phyloP scores from a whole-genome alignment of 2,329 filamentous ascomycete genomes.

The Diaporthe sp. region DNA sequence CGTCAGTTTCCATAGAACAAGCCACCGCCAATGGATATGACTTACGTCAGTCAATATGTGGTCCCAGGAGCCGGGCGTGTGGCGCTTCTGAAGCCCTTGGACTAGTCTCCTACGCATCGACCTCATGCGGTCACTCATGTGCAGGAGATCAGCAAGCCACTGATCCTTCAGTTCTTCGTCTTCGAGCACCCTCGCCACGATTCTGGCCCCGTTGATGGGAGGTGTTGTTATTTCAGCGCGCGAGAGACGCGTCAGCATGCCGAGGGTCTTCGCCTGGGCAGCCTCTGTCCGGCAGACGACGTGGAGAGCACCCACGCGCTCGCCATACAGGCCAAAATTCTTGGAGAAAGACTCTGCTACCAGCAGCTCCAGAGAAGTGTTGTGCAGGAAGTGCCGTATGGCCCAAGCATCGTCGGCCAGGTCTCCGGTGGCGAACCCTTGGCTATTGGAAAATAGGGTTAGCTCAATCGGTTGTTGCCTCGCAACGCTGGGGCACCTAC shows the following conservation, averaged over 20 bases:
- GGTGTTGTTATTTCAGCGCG: neutral
- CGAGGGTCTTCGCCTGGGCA: neutral
- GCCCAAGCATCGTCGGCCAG: neutral
- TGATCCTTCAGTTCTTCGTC: neutral
- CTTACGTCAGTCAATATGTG: slow-evolving; percentile 5
- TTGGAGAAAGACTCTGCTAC: neutral
- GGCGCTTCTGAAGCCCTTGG: neutral
- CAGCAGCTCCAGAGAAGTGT: neutral
- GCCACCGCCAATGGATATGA: neutral
- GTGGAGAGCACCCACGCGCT: neutral
- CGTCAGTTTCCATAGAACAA: neutral
- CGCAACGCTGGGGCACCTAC: neutral
- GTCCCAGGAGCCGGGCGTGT: neutral
- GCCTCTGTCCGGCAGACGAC: slow-evolving; percentile 1
- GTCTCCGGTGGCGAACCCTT: slow-evolving; percentile 8
- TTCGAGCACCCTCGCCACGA: neutral
- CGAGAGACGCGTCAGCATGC: neutral
- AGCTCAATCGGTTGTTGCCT: neutral
- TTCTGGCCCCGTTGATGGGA: neutral
- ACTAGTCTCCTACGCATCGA: neutral
- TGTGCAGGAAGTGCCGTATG: neutral
- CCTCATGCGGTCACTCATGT: neutral
- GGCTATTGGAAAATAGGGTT: neutral
- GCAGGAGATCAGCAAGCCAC: slow-evolving; percentile 1
- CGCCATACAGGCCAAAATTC: neutral